These are phyloP conservation scores for Diplogelasinospora grovesii DNA, from an alignment of 495 filamentous ascomycete species.

Conservation along the genomic window DNA sequence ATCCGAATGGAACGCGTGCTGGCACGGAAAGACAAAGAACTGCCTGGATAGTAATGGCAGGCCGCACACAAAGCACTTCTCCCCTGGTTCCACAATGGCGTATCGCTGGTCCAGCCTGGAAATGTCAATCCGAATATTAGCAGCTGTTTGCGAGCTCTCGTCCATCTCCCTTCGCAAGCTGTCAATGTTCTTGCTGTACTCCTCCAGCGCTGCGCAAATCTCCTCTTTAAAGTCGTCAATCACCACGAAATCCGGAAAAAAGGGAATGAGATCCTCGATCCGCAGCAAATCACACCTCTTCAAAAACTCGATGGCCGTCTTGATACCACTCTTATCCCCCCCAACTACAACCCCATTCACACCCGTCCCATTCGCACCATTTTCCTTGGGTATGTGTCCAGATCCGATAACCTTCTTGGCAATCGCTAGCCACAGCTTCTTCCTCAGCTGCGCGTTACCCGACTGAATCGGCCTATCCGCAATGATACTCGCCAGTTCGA, in stretches of 20 bases:
- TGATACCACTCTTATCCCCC: constrained; percentile 67
- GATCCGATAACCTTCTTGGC: constrained; percentile 92
- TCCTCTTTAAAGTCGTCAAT: constrained; percentile 99
- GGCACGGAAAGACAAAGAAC: constrained; percentile 97
- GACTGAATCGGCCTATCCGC: constrained; percentile 78
- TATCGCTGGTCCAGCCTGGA: constrained; percentile 77
- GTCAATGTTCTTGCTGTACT: constrained; percentile 86
- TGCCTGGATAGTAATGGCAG: constrained; percentile 79
- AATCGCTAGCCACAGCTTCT: constrained; percentile 90
- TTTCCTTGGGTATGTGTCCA: too few species aligned
- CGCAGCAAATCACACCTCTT: constrained; percentile 82
- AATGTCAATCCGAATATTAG: constrained; percentile 83
- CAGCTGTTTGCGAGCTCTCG: constrained; percentile 76
- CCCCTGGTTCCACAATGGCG: constrained; percentile 93
- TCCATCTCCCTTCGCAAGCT: constrained; percentile 92
- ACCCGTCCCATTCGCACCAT: too few species aligned
- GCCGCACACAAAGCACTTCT: constrained; percentile 82
- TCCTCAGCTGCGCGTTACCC: constrained; percentile 76
- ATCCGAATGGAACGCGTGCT: constrained; percentile 94
- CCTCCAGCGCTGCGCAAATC: constrained; percentile 87
- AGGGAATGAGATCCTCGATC: constrained; percentile 95
- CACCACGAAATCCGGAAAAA: constrained; percentile 98
- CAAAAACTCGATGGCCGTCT: constrained; percentile 90
- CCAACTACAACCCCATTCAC: too few species aligned
- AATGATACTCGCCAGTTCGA: constrained; percentile 81